These are phyloP conservation scores for Saccharomycopsis crataegensis DNA, from an alignment of 1,139 yeast species.

Conservation along the genomic window DNA sequence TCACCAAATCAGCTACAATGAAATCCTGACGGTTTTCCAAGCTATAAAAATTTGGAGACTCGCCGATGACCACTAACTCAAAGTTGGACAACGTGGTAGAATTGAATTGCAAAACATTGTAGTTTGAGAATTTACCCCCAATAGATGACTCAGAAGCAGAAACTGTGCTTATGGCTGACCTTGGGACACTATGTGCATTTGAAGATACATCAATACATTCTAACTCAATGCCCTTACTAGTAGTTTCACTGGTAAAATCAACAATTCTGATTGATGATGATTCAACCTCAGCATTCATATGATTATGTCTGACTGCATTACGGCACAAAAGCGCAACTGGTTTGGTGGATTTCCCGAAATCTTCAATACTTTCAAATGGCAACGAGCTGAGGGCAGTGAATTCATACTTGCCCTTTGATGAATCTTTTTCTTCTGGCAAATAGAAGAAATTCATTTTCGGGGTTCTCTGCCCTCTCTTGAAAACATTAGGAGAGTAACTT, in stretches of 20 bases:
- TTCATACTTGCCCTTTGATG: slow-evolving; percentile 5
- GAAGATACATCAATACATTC: slow-evolving; percentile 38
- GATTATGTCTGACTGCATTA: not conserved
- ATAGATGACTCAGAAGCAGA: slow-evolving; percentile 43
- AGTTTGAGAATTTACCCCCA: slow-evolving; percentile 42
- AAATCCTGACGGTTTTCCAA: slow-evolving; percentile 32
- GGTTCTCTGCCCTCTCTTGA: slow-evolving; percentile 22
- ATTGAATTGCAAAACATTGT: slow-evolving; percentile 37
- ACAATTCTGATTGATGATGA: slow-evolving; percentile 13
- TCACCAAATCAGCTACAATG: slow-evolving; percentile 30
- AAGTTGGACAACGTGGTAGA: slow-evolving; percentile 32
- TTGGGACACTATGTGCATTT: slow-evolving; percentile 38
- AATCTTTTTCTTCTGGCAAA: slow-evolving; percentile 23
- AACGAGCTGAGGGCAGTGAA: slow-evolving; percentile 28
- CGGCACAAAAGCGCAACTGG: slow-evolving; percentile 19
- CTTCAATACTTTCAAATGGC: slow-evolving; percentile 20
- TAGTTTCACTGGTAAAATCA: slow-evolving; percentile 27
- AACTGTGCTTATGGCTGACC: slow-evolving; percentile 30
- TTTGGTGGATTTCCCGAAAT: slow-evolving; percentile 24
- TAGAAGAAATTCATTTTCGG: slow-evolving; percentile 29
- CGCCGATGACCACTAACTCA: slow-evolving; percentile 43
- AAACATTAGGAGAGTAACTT: slow-evolving; percentile 19
- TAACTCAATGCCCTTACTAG: slow-evolving; percentile 25
- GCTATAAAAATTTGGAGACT: slow-evolving; percentile 24
- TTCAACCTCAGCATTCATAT: not conserved